Base-by-base conservation (phyloP, 2,329 filamentous ascomycete genomes). In the Lachnellula occidentalis region DNA sequence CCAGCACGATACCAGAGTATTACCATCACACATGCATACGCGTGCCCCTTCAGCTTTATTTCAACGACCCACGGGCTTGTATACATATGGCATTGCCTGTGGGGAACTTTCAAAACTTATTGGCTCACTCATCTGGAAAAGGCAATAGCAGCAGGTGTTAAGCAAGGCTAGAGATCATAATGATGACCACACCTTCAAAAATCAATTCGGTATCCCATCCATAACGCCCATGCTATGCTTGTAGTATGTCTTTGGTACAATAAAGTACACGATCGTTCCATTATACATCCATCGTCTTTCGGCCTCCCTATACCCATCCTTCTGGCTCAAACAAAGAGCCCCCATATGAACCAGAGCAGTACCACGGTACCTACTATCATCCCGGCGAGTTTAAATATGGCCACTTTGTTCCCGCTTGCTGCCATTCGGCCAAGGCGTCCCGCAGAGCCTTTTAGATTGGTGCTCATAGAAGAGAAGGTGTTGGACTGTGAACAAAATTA, bases 381-480 rank as follows among this genome's bases (percentile, higher is more conserved):
- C 22, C 82, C 92, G 0, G 91, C 85, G 48, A 99, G 77, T 72
- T 96, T 96, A 58, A 99, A 72, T 39, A 97, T 86, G 15, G 94
- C 92, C 41, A 96, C 82, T 66, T 90, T 92, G 73, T 96, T 95
- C 49, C 94, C 94, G 51, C 86, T 84, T 50, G 86, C 86, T 45
- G 94, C 94, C 91, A 97, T 97, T 58, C 91, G 85, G 21, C 87
- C 90, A 46, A 99, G 74, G 12, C 94, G 82, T 48, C 81, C 78
- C 12, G 91, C 91, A 61, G 88, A 95, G 43, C 91, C 90, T 70
- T 90, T 92, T 57, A 99, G 76, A 60, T 86, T 86, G 14, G 86
- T 86, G 36, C 83, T 81, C 81, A 99, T 91, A 65, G 85, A 87
- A 57, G 90, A 92, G 73, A 99, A 97, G 22, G 91, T 94, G 64